These are phyloP conservation scores for Myriosclerotinia duriaeana DNA, from an alignment of 2,329 filamentous ascomycete species.

Conservation along the genomic window DNA sequence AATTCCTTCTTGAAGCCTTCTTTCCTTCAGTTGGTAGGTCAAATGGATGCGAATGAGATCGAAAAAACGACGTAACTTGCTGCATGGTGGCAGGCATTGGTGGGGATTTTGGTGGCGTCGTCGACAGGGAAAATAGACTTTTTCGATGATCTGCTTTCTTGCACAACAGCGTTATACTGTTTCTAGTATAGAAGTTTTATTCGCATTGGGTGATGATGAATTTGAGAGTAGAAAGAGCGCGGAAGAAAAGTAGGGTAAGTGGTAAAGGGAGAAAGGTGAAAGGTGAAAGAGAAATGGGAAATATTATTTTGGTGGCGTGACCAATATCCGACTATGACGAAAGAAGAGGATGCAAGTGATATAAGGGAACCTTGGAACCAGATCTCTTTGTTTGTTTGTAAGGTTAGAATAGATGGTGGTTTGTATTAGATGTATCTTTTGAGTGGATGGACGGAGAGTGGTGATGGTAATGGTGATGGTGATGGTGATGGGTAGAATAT, in stretches of 20 bases:
- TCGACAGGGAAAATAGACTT: slow-evolving; percentile 10
- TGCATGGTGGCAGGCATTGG: slow-evolving; percentile 23
- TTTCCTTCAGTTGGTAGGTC: slow-evolving; percentile 19
- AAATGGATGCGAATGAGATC: slow-evolving; percentile 15
- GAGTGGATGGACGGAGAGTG: no score
- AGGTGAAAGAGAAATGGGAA: not conserved
- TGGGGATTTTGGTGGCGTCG: slow-evolving; percentile 4
- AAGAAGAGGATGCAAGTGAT: not conserved
- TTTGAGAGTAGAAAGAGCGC: not conserved
- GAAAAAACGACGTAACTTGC: slow-evolving; percentile 23
- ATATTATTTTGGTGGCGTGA: not conserved
- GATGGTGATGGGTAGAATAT: no score
- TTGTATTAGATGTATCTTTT: no score
- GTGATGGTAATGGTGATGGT: no score
- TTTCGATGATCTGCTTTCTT: not conserved
- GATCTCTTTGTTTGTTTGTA: no score
- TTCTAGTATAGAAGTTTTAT: not conserved
- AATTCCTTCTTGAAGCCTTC: slow-evolving; percentile 14
- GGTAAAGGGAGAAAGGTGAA: not conserved
- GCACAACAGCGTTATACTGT: no score
- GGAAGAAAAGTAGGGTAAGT: not conserved
- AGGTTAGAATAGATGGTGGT: no score
- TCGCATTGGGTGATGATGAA: not conserved
- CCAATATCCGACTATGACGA: no score
- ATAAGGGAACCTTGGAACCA: no score